Evolutionary conservation across 2,329 filamentous ascomycete species (phyloP).

Genomic region (Fusarium zealandicum): DNA sequence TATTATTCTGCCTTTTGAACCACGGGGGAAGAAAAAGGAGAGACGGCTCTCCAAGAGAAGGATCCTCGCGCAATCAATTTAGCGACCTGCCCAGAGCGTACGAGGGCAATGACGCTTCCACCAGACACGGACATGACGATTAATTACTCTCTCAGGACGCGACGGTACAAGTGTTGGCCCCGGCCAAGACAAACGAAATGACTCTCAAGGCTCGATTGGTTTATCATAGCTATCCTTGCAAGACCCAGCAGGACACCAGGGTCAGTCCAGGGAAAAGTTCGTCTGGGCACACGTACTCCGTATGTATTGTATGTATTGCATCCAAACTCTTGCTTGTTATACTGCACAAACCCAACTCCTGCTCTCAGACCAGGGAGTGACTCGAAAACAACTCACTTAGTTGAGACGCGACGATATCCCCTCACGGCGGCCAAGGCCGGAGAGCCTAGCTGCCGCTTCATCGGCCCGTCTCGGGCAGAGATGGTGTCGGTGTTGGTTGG

Average conservation of each 20-base stretch:
- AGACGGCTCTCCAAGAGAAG: background rate
- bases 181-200: conserved; percentile 28
- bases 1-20: background rate
- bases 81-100: background rate
- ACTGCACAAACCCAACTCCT: no score
- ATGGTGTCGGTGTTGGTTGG: background rate
- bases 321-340: no score
- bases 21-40: background rate
- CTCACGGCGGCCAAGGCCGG: background rate
- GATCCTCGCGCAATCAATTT: background rate
- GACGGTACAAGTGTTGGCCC: background rate
- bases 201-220: conserved; percentile 18
- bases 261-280: background rate
- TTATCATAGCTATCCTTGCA: conserved; percentile 20
- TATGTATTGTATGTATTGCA: no score
- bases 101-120: conserved; percentile 21
- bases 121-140: conserved; percentile 12
- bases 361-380: no score
- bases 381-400: no score
- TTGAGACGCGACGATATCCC: no score
- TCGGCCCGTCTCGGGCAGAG: conserved; percentile 25
- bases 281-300: no score
- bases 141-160: conserved; percentile 24
- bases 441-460: conserved; percentile 9
- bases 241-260: background rate